Evolutionary conservation across 371 early-diverging fungal species (phyloP).

Genomic region (Lichtheimia hyalospora): DNA sequence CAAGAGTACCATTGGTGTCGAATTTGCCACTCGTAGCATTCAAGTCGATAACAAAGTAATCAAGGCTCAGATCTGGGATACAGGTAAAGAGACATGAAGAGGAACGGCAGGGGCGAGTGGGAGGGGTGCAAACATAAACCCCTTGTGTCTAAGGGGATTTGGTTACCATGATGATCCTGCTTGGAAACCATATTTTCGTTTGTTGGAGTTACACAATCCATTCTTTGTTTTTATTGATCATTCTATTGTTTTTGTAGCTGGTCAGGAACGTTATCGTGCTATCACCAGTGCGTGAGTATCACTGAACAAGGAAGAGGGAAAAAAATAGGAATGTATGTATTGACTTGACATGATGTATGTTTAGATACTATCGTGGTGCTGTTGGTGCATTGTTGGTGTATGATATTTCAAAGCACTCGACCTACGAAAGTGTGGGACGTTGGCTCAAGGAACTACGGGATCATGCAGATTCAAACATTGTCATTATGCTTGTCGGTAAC

Average conservation of each 20-base stretch:
- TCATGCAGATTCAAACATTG: slow-evolving; percentile 97
- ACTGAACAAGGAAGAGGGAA: background rate
- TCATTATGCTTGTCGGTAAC: slow-evolving; percentile 99
- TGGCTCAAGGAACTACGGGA: slow-evolving; percentile 99
- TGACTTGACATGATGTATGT: background rate
- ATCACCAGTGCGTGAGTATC: slow-evolving; percentile 86
- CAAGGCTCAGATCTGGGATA: slow-evolving; percentile 99
- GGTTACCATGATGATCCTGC: too few relatives aligned
- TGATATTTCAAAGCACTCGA: slow-evolving; percentile 96
- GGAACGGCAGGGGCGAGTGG: background rate
- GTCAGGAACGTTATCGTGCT: slow-evolving; percentile 89
- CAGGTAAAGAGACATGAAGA: slow-evolving; percentile 49
- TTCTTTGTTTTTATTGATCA: slow-evolving; percentile 1
- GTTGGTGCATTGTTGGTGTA: slow-evolving; percentile 99
- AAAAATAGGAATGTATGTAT: background rate
- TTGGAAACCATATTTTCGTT: too few relatives aligned
- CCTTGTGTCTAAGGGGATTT: too few relatives aligned
- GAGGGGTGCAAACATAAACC: background rate
- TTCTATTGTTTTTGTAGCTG: slow-evolving; percentile 55
- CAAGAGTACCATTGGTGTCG: slow-evolving; percentile 99
- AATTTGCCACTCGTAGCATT: slow-evolving; percentile 98
- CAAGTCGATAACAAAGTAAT: slow-evolving; percentile 96
- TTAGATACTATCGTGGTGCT: slow-evolving; percentile 99
- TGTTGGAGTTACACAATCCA: background rate
- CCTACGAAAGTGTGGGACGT: slow-evolving; percentile 93